Percentiles rank a stretch among this genome's conserved stretches.
These are phyloP conservation scores for Leucosporidium yakuticum DNA, from an alignment of 768 basidiomycete species.

Conservation along the genomic window DNA sequence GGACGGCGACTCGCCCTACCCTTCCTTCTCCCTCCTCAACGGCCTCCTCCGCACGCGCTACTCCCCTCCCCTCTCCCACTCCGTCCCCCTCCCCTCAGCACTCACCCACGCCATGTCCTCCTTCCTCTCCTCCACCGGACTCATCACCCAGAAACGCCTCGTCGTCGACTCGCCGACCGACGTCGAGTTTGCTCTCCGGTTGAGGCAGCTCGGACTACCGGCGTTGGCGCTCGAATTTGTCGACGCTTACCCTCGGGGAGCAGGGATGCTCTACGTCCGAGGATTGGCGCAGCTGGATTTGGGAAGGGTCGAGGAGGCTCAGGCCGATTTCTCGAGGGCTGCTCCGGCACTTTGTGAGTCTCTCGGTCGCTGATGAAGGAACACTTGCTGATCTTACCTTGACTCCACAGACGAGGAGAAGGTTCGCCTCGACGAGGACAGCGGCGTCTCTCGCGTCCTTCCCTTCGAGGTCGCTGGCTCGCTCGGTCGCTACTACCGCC, in stretches of 20 bases:
- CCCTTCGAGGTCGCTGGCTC: slow-evolving; percentile 56
- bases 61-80: slow-evolving; percentile 1
- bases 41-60: slow-evolving; percentile 16
- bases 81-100: slow-evolving; percentile 3
- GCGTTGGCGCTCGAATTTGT: slow-evolving; percentile 23
- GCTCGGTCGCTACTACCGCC: slow-evolving; percentile 68
- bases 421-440: slow-evolving; percentile 48
- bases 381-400: slow-evolving; percentile 46
- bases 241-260: slow-evolving; percentile 11
- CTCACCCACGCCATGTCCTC: slow-evolving; percentile 6
- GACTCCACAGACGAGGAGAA: slow-evolving; percentile 48
- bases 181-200: slow-evolving; percentile 6
- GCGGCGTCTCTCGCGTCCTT: slow-evolving; percentile 53
- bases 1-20: background rate
- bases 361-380: background rate
- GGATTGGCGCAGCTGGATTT: slow-evolving; percentile 27
- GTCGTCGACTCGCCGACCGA: background rate
- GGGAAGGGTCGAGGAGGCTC: slow-evolving; percentile 23
- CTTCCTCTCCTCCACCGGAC: background rate
- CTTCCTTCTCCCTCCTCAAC: slow-evolving; percentile 19
- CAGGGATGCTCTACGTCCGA: slow-evolving; percentile 24
- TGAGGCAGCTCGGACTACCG: slow-evolving; percentile 5
- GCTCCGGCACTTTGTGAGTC: slow-evolving; percentile 23
- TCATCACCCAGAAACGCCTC: slow-evolving; percentile 2
- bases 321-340: slow-evolving; percentile 21